Conservation (phyloP, 164 flowering plant species). For the Tetrastigma voinierianum region DNA sequence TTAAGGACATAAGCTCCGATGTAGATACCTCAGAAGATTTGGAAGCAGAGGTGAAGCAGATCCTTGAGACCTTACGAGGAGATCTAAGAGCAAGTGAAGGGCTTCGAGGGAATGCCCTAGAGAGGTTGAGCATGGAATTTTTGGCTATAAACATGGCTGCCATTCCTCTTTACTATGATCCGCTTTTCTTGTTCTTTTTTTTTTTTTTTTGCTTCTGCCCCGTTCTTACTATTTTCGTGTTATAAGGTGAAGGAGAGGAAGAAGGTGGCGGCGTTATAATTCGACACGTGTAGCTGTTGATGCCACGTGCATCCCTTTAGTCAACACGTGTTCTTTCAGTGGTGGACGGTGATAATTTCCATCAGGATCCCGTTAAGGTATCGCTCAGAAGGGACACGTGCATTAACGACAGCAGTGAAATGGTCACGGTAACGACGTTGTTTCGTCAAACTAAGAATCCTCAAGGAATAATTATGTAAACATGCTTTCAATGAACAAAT, state of each 20-base stretch:
- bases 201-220: background rate
- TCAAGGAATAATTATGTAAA: no score
- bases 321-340: conserved; percentile 6
- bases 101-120: conserved; percentile 29
- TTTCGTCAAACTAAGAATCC: no score
- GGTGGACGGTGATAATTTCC: no score
- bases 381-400: no score
- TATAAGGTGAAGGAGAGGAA: conserved; percentile 7
- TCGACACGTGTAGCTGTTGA: background rate
- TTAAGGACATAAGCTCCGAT: background rate
- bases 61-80: conserved; percentile 38
- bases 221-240: background rate
- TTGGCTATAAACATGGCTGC: conserved; percentile 34
- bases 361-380: no score
- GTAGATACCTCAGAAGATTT: conserved; percentile 29
- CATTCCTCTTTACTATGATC: conserved; percentile 17
- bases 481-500: no score
- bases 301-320: conserved; percentile 15
- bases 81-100: conserved; percentile 18
- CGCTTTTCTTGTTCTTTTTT: background rate
- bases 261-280: conserved; percentile 11
- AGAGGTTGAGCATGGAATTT: conserved; percentile 27
- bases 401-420: no score
- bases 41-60: conserved; percentile 48
- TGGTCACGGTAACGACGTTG: no score